These are phyloP conservation scores for Trebouxia gelatinosa DNA, from an alignment of 163 green algal species.

Conservation along the genomic window DNA sequence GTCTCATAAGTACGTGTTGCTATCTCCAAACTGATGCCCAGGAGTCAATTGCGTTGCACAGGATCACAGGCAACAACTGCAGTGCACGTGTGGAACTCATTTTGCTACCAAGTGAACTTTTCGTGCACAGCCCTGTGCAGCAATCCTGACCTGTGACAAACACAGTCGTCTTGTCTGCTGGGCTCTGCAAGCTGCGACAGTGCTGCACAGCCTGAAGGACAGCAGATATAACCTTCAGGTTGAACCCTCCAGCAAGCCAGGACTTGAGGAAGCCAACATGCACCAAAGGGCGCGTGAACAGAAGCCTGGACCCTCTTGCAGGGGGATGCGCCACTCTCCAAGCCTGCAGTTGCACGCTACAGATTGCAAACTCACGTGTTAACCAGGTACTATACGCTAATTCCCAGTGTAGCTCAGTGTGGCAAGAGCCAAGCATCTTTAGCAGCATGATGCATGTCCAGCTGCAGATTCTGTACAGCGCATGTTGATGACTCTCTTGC, in stretches of 20 bases:
- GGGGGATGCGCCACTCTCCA: constrained; percentile 32
- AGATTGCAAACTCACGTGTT: not conserved
- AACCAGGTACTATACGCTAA: too few relatives aligned
- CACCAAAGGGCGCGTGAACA: constrained; percentile 33
- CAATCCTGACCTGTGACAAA: constrained; percentile 10
- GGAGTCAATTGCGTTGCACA: too few relatives aligned
- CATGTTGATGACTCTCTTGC: not conserved
- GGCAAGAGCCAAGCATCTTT: not conserved
- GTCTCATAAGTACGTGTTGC: too few relatives aligned
- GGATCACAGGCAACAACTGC: too few relatives aligned
- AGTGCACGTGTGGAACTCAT: too few relatives aligned
- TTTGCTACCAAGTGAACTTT: too few relatives aligned
- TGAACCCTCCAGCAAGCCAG: constrained; percentile 23
- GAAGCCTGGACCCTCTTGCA: constrained; percentile 11
- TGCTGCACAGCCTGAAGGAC: constrained; percentile 5
- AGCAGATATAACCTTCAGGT: not conserved
- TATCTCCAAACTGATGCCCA: too few relatives aligned
- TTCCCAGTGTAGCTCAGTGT: too few relatives aligned
- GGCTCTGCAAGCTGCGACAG: not conserved
- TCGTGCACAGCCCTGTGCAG: too few relatives aligned
- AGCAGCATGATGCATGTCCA: not conserved
- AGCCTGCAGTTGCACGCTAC: constrained; percentile 19
- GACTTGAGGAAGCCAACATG: constrained; percentile 38
- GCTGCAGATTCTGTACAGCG: not conserved
- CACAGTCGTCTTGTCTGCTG: not conserved